Conservation (phyloP, 1,284 basidiomycete genomes). For the Melampsora larici-populina region DNA sequence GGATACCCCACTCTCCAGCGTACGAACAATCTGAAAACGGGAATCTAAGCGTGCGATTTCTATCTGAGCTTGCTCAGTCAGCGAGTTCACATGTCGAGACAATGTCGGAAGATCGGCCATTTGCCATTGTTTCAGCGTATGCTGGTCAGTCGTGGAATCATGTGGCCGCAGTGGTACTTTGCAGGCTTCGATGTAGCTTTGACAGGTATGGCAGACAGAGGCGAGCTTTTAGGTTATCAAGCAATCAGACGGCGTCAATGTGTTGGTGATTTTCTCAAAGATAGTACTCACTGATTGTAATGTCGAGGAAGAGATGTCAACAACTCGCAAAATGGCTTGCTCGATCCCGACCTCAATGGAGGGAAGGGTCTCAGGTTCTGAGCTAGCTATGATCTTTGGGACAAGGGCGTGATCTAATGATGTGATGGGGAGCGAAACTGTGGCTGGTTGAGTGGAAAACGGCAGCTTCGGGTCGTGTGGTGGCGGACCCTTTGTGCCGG, state of each 20-base stretch:
- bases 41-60: constrained; percentile 8
- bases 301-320: constrained; percentile 21
- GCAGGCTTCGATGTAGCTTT: constrained; percentile 23
- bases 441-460: constrained; percentile 21
- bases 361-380: constrained; percentile 8
- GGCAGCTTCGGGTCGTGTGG: background rate
- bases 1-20: constrained; percentile 21
- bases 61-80: constrained; percentile 5
- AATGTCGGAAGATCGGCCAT: constrained; percentile 29
- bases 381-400: constrained; percentile 22
- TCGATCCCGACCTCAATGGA: background rate
- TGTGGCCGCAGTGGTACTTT: background rate
- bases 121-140: constrained; percentile 17
- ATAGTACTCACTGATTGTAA: constrained; percentile 23
- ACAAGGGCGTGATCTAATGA: constrained; percentile 9
- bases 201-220: constrained; percentile 21
- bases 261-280: background rate
- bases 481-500: background rate
- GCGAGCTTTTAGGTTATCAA: constrained; percentile 17
- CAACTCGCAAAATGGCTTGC: constrained; percentile 14
- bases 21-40: background rate
- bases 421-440: constrained; percentile 14
- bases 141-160: background rate
- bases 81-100: constrained; percentile 3
- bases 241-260: background rate